Evolutionary conservation across 2,329 filamentous ascomycete species (phyloP), one percentile per base, ranked within the genome.

Genomic region (Curvularia hawaiiensis): DNA sequence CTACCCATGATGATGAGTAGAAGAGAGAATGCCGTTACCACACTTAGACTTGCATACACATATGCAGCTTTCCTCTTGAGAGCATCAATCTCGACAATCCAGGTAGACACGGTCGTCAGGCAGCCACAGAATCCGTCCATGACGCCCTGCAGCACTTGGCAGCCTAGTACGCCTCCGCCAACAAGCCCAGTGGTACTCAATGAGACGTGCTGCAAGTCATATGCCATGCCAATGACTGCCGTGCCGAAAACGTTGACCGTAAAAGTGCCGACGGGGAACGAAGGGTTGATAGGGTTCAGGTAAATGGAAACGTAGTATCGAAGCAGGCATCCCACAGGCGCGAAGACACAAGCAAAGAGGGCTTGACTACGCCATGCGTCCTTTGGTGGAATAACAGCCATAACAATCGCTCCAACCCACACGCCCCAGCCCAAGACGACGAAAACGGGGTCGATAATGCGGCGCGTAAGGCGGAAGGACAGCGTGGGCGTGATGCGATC

Each of bases 201-300:
- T n/a, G 64, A 57, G 0, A 85, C 80, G 68, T 91, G 92, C 62
- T 92, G 90, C 50, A 97, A 78, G 69, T 96, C 90, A 79, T 85
- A 96, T 30, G 87, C 84, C 83, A 92, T 88, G 14, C 86, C 92
- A 49, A 96, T 75, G 16, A 97, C 76, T 0, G 83, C 83, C 0
- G 91, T 92, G 4, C 93, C 94, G 14, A 89, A 73, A 4, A 96
- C 80, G 69, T 98, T 98, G 28, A 90, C 91, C 0, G 80, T 78
- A 67, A 97, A 97, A 0, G 94, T 98, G 2, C 94, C 94, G 0
- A 97, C 75, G 0, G 94, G 94, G 64, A 97, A 97, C 0, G 83
- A 78, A 0, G 86, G 75, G 0, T 86, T 65, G 20, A 85, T 80
- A 0, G 84, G 79, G 67, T 97, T 97, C n/a, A 97, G 83, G 24